Conservation (phyloP, 495 filamentous ascomycete species). For the Hypomontagnella submonticulosa region DNA sequence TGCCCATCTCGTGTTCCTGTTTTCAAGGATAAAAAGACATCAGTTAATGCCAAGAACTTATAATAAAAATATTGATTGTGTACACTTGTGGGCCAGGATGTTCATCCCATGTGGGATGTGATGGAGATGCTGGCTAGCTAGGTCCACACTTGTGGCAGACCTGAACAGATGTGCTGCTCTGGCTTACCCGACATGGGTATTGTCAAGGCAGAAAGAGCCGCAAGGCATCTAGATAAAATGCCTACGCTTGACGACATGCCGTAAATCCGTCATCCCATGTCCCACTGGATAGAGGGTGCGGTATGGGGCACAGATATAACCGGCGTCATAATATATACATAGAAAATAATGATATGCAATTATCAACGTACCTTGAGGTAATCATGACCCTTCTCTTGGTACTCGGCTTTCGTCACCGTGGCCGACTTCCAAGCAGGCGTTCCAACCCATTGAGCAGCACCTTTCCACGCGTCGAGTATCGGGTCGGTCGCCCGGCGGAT, state of each 20-base stretch:
- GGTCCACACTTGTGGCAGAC: slow-evolving; percentile 6
- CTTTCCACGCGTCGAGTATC: slow-evolving; percentile 89
- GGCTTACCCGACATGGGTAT: neutral
- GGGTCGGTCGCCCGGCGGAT: slow-evolving; percentile 78
- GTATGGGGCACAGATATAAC: neutral
- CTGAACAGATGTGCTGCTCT: neutral
- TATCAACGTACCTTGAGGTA: slow-evolving; percentile 77
- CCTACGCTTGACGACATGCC: no score
- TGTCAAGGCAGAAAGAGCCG: slow-evolving; percentile 22
- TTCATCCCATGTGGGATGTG: neutral
- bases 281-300: no score
- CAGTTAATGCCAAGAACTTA: no score
- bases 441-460: slow-evolving; percentile 83
- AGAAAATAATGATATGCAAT: slow-evolving; percentile 22
- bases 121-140: neutral
- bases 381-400: slow-evolving; percentile 83
- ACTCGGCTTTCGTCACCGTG: slow-evolving; percentile 76
- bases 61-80: no score
- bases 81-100: no score
- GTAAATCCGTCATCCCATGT: no score
- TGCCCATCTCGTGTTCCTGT: slow-evolving; percentile 85
- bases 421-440: slow-evolving; percentile 59
- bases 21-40: neutral
- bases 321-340: slow-evolving; percentile 4
- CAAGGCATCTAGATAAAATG: slow-evolving; percentile 1